Percentiles rank a stretch among this genome's conserved stretches.
Conservation (phyloP, 345 rosid species). For the Sisymbrium irio region DNA sequence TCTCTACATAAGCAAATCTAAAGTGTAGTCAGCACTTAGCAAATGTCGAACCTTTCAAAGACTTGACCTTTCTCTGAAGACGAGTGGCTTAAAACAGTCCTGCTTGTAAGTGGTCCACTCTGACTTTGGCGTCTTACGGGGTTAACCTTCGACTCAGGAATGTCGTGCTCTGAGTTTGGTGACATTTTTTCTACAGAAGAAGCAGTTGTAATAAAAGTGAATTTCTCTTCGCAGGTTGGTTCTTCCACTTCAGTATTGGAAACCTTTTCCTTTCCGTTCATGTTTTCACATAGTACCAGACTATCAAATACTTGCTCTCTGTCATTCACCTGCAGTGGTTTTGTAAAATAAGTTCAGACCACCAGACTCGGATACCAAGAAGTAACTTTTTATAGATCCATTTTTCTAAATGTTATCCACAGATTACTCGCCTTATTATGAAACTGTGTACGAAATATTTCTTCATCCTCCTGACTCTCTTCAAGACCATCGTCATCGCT, state of each 20-base stretch:
- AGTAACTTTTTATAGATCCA: neutral
- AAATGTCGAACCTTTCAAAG: slow-evolving; percentile 59
- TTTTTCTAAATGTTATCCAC: neutral
- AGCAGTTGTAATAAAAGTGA: slow-evolving; percentile 41
- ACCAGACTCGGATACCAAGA: neutral
- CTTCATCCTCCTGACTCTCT: slow-evolving; percentile 65
- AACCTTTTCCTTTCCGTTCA: slow-evolving; percentile 50
- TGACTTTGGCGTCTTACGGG: slow-evolving; percentile 68
- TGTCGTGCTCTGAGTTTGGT: slow-evolving; percentile 54
- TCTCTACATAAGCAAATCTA: slow-evolving; percentile 3
- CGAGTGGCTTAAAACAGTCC: slow-evolving; percentile 52
- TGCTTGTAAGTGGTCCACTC: slow-evolving; percentile 86
- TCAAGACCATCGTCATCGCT: slow-evolving; percentile 68
- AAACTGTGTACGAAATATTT: slow-evolving; percentile 14
- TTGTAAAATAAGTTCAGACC: neutral
- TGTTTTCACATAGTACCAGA: slow-evolving; percentile 39
- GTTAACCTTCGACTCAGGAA: slow-evolving; percentile 46
- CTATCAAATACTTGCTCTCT: slow-evolving; percentile 27
- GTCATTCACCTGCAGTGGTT: slow-evolving; percentile 35
- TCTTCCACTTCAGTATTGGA: slow-evolving; percentile 48
- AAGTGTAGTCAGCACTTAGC: slow-evolving; percentile 3
- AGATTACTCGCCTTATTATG: slow-evolving; percentile 27
- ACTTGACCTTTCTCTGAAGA: slow-evolving; percentile 52
- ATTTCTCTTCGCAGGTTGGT: slow-evolving; percentile 39
- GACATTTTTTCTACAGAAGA: slow-evolving; percentile 45